A percentile compares a stretch with the other conserved stretches of the same genome.
Conservation (phyloP, 768 basidiomycete species). For the Suillus paluster region DNA sequence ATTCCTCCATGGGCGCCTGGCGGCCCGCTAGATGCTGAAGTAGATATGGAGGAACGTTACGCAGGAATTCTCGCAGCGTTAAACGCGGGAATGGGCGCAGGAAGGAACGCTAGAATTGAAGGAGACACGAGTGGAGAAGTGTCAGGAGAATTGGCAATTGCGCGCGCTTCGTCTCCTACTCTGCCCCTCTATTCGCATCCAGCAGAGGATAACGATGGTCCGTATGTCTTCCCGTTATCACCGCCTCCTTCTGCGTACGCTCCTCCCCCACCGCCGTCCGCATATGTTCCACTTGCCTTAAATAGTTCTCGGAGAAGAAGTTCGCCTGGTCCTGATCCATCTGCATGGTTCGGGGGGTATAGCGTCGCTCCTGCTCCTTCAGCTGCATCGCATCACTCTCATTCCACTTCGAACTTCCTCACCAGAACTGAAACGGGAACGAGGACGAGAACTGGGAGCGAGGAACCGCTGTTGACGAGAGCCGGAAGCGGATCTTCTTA, state of each 20-base stretch:
- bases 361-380: conserved; percentile 31
- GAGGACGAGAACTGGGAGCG: conserved; percentile 34
- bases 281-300: conserved; percentile 19
- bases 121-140: conserved; percentile 31
- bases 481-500: conserved; percentile 7
- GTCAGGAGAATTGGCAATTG: conserved; percentile 12
- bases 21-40: conserved; percentile 28
- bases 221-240: conserved; percentile 25
- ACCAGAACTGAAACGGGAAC: conserved; percentile 29
- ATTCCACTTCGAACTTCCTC: conserved; percentile 21
- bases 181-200: conserved; percentile 21
- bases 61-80: conserved; percentile 31
- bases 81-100: conserved; percentile 18
- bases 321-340: conserved; percentile 33
- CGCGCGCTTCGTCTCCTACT: conserved; percentile 28
- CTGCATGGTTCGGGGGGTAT: conserved; percentile 29
- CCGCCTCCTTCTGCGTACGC: conserved; percentile 24
- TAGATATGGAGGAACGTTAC: conserved; percentile 32
- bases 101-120: conserved; percentile 13
- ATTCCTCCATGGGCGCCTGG: conserved; percentile 14
- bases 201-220: conserved; percentile 13
- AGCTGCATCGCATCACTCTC: conserved; percentile 29
- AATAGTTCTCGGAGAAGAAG: conserved; percentile 19
- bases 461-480: conserved; percentile 27
- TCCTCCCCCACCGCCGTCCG: conserved; percentile 29